phyloP scores from a whole-genome alignment of 2,329 filamentous ascomycete species.

The Fusarium tanahbumbuense region DNA sequence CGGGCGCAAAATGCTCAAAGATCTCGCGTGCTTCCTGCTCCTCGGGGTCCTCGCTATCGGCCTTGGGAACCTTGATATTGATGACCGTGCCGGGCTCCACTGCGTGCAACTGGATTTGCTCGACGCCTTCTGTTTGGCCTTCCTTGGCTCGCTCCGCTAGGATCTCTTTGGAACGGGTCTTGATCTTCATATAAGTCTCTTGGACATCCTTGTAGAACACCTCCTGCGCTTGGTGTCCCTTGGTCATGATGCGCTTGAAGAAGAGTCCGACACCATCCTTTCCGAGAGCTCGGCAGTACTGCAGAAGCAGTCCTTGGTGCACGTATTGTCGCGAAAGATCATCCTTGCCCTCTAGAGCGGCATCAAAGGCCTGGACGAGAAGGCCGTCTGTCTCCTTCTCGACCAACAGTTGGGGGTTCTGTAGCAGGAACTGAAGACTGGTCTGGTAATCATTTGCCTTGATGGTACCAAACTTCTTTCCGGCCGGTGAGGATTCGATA shows the following conservation, averaged over 20 bases:
- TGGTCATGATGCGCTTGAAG: constrained; percentile 94
- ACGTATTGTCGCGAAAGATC: constrained; percentile 88
- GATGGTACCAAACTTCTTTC: constrained; percentile 85
- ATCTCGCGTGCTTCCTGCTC: constrained; percentile 75
- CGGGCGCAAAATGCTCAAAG: constrained; percentile 85
- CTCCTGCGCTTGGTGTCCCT: constrained; percentile 88
- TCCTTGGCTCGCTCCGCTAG: constrained; percentile 64
- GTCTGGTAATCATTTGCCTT: constrained; percentile 77
- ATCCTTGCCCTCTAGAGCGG: constrained; percentile 79
- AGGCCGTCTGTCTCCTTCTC: constrained; percentile 93
- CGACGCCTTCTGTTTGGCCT: constrained; percentile 74
- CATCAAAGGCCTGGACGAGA: constrained; percentile 91
- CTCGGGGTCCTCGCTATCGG: constrained; percentile 73
- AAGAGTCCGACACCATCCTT: constrained; percentile 90
- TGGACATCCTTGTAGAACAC: constrained; percentile 95
- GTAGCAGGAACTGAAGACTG: constrained; percentile 80
- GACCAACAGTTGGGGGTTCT: constrained; percentile 80
- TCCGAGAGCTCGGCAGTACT: constrained; percentile 93
- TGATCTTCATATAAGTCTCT: constrained; percentile 86
- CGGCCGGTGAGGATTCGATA: constrained; percentile 80
- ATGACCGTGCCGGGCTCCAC: constrained; percentile 94
- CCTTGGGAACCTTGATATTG: constrained; percentile 83
- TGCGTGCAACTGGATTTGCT: constrained; percentile 97
- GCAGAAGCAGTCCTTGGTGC: constrained; percentile 90
- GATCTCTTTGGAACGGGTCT: constrained; percentile 79